Evolutionary conservation across 2,329 filamentous ascomycete species (phyloP).

Genomic region (Calycina marina): DNA sequence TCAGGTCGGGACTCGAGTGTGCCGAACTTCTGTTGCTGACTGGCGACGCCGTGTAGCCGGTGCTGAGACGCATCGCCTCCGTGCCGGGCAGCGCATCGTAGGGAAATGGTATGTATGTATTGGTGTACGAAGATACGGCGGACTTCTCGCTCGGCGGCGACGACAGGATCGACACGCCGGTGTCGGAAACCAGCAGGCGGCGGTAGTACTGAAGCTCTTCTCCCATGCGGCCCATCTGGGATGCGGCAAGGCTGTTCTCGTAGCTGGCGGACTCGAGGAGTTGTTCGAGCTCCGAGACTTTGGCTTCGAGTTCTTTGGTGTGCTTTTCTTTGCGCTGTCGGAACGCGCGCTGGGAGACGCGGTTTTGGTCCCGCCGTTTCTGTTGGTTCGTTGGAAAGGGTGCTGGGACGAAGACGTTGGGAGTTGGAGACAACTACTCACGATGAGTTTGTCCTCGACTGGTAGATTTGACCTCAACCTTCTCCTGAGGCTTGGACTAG

Average conservation of each 20-base stretch:
- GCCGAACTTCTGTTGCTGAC: background rate
- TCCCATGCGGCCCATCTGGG: constrained; percentile 1
- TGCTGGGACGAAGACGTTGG: background rate
- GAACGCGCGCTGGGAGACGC: constrained; percentile 41
- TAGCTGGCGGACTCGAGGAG: constrained; percentile 2
- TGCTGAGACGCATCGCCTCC: too few species aligned
- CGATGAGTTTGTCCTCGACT: background rate
- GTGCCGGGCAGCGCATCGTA: too few species aligned
- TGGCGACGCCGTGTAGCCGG: too few species aligned
- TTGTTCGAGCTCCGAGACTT: constrained; percentile 32
- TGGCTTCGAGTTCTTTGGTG: constrained; percentile 42
- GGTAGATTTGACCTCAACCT: background rate
- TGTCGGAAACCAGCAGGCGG: background rate
- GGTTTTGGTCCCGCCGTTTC: constrained; percentile 13
- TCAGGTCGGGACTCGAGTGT: background rate
- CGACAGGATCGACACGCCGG: background rate
- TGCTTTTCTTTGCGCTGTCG: constrained; percentile 45
- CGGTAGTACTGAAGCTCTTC: constrained; percentile 2
- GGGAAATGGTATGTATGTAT: too few species aligned
- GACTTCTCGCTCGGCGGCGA: background rate
- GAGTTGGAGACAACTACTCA: background rate
- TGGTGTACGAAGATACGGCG: background rate
- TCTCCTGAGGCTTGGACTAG: background rate
- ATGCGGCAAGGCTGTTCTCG: constrained; percentile 1
- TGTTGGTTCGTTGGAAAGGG: background rate